Evolutionary conservation across 257 asterid species (phyloP).

Genomic region (Capsicum pubescens): DNA sequence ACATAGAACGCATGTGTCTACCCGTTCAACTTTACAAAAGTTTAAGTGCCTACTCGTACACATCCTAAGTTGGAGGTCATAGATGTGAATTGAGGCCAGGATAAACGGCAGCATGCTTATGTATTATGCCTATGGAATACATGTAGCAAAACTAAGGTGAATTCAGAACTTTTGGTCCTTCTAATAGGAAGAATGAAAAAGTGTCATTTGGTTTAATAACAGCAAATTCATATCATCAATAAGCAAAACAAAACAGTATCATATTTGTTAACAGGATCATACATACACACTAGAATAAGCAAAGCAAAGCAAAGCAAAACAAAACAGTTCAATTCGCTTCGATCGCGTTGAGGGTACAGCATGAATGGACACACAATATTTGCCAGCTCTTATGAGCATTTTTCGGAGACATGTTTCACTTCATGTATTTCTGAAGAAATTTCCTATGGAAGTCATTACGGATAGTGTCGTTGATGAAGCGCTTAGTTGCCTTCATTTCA

Average conservation of each 20-base stretch:
- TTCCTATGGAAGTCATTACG: slow-evolving; percentile 83
- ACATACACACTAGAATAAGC: not conserved
- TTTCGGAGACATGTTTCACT: slow-evolving; percentile 32
- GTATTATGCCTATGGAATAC: too few species aligned
- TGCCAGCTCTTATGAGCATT: not conserved
- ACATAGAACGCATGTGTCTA: too few species aligned
- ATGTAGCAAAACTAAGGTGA: not conserved
- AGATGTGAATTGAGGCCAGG: too few species aligned
- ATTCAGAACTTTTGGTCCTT: not conserved
- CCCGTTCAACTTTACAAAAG: too few species aligned
- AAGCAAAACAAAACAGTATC: too few species aligned
- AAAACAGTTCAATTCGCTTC: not conserved
- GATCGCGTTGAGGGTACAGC: not conserved
- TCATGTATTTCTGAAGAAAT: slow-evolving; percentile 84
- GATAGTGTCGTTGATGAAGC: slow-evolving; percentile 94
- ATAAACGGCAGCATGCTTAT: too few species aligned
- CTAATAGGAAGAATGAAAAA: not conserved
- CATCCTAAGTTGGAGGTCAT: too few species aligned
- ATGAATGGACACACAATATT: not conserved
- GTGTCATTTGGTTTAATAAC: not conserved
- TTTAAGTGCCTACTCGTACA: too few species aligned
- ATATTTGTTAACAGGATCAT: not conserved
- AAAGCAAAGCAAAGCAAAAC: slow-evolving; percentile 3
- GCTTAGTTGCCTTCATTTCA: slow-evolving; percentile 72
- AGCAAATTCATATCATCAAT: slow-evolving; percentile 1